phyloP scores from a whole-genome alignment of 371 early-diverging fungal genomes.

The Apophysomyces elegans region DNA sequence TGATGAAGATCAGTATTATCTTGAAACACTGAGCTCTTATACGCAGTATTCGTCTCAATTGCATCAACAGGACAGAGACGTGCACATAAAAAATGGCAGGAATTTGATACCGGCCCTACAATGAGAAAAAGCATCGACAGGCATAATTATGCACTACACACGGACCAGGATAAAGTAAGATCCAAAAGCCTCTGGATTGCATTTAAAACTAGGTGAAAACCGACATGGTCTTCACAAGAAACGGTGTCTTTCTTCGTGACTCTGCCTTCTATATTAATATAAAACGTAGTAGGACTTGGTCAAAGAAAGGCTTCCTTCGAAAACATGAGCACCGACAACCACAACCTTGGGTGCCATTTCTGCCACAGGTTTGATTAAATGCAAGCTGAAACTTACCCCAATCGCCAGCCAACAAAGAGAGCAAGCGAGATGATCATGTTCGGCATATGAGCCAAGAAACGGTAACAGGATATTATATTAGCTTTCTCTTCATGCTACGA shows the following conservation, averaged over 20 bases:
- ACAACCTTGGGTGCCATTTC: neutral
- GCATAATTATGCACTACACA: slow-evolving; percentile 16
- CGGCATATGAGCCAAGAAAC: too few species aligned
- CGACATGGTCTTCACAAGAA: neutral
- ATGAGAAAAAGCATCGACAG: slow-evolving; percentile 5
- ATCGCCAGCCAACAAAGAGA: too few species aligned
- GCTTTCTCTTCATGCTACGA: too few species aligned
- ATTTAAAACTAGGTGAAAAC: neutral
- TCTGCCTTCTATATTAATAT: neutral
- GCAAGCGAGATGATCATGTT: too few species aligned
- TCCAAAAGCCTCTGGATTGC: neutral
- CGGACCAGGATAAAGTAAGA: slow-evolving; percentile 14
- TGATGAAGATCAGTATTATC: slow-evolving; percentile 12
- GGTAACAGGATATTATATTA: too few species aligned
- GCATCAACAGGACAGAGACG: neutral
- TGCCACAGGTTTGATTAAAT: neutral
- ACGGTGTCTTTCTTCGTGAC: neutral
- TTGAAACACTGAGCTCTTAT: neutral
- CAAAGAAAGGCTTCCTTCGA: neutral
- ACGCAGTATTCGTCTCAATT: neutral
- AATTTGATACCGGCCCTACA: neutral
- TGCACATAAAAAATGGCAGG: neutral
- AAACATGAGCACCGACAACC: neutral
- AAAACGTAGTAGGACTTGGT: neutral
- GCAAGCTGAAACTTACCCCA: too few species aligned